Evolutionary conservation across 495 filamentous ascomycete genomes (phyloP), one percentile per base, ranked within the genome.

Genomic region (Penicillium waksmanii): DNA sequence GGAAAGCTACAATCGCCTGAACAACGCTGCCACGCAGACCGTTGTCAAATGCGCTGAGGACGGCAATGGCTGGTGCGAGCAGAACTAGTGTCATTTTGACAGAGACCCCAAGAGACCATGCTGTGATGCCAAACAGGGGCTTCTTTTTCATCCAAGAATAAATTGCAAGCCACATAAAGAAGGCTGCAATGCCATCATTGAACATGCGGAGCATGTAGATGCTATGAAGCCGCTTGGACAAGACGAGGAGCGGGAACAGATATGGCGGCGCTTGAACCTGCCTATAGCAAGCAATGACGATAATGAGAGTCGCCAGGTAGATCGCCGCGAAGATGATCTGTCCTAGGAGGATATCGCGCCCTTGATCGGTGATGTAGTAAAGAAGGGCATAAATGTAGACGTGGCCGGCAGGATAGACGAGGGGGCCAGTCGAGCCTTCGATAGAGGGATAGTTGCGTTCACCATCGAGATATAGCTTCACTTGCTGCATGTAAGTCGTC

Each of bases 401-500:
- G 76, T 98, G 95, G 9, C 85, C 90, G 17, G 90, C 94, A 21
- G 94, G 93, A 77, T 98, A 98, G 55, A 97, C 94, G 54, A 97
- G 82, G 12, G 93, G 93, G 5, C 95, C 95, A 0, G 95, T 98
- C 49, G 87, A 88, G 57, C 95, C 95, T 72, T 89, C 85, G 71
- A 98, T 92, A 11, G 84, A 75, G 35, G 85, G 84, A 70, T 98
- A 98, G 72, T 98, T 89, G 68, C 89, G 86, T 78, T 97, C 94
- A 48, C 95, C 95, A 7, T 82, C 77, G 27, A 91, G 68, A 65
- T 89, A 95, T 35, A 93, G 88, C 25, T 83, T 73, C 53, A 97
- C 77, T 64, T 98, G 95, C 64, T 97, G 82, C 93, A 98, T 98
- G 73, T 98, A 98, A 2, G 94, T 92, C 53, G 80, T 82, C 95